Conservation (phyloP, 345 rosid species). For the Ailanthus altissimus region DNA sequence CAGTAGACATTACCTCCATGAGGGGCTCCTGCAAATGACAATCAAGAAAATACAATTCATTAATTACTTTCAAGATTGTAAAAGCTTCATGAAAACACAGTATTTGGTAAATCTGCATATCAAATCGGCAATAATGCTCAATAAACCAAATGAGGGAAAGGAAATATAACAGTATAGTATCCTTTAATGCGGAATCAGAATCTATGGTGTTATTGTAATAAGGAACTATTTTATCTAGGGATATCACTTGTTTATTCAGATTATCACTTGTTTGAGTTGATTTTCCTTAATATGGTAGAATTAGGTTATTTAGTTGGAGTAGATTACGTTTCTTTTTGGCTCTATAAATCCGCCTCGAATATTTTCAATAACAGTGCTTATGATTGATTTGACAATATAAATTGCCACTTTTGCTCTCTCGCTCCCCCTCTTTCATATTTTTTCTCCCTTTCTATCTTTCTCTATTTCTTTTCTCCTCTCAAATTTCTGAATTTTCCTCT, state of each 20-base stretch:
- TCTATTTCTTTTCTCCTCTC: background rate
- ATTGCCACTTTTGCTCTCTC: background rate
- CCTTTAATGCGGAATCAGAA: background rate
- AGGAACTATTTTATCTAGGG: background rate
- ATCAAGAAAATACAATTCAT: slow-evolving; percentile 6
- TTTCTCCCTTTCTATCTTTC: background rate
- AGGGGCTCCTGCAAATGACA: slow-evolving; percentile 77
- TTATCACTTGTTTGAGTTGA: background rate
- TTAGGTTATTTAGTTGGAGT: background rate
- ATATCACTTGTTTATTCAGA: background rate
- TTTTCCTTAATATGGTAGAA: background rate
- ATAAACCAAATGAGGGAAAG: background rate
- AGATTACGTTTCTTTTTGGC: background rate
- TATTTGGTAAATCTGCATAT: background rate
- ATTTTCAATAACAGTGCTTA: background rate
- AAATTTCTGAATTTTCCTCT: background rate
- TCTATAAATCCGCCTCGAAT: background rate
- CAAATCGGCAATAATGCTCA: background rate
- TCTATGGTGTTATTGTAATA: background rate
- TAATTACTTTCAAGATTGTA: background rate
- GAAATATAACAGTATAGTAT: background rate
- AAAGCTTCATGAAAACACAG: background rate
- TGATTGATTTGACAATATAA: background rate
- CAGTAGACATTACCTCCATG: slow-evolving; percentile 90
- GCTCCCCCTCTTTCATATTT: no score